Conservation (phyloP, 73 alveolate genomes). For the Paramecium sonneborni region DNA sequence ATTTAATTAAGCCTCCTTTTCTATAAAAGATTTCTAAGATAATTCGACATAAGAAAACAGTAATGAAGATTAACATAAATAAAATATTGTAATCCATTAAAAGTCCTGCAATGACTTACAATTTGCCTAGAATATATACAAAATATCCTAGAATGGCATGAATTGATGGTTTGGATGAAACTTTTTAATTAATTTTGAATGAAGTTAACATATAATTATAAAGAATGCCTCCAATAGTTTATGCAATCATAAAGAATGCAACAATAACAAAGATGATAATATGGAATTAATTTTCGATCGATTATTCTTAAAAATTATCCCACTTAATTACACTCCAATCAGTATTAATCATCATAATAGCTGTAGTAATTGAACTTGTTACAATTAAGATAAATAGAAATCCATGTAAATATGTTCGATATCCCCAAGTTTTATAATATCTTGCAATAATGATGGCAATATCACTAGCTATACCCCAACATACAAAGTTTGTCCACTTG, state of each 20-base stretch:
- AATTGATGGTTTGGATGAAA: slow-evolving; percentile 11
- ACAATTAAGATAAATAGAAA: not conserved
- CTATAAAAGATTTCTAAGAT: not conserved
- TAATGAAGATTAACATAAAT: not conserved
- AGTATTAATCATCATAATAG: not conserved
- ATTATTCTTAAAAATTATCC: not conserved
- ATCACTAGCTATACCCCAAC: slow-evolving; percentile 28
- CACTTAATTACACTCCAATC: not conserved
- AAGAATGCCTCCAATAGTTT: not conserved
- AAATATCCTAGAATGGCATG: not conserved
- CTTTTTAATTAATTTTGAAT: not conserved
- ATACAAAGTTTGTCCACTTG: not conserved
- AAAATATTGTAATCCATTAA: not conserved
- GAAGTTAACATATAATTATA: not conserved
- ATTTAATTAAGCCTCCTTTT: not conserved
- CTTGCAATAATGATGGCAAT: not conserved
- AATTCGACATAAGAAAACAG: not conserved
- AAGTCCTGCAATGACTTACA: not conserved
- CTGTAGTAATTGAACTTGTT: not conserved
- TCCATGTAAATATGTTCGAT: not conserved
- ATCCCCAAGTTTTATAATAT: slow-evolving; percentile 17
- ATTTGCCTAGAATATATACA: not conserved
- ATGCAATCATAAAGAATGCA: not conserved
- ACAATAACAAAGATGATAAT: not conserved
- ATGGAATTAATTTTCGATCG: not conserved